These are phyloP conservation scores for Meyerozyma sp. DNA, from an alignment of 1,139 yeast genomes.

Conservation along the genomic window DNA sequence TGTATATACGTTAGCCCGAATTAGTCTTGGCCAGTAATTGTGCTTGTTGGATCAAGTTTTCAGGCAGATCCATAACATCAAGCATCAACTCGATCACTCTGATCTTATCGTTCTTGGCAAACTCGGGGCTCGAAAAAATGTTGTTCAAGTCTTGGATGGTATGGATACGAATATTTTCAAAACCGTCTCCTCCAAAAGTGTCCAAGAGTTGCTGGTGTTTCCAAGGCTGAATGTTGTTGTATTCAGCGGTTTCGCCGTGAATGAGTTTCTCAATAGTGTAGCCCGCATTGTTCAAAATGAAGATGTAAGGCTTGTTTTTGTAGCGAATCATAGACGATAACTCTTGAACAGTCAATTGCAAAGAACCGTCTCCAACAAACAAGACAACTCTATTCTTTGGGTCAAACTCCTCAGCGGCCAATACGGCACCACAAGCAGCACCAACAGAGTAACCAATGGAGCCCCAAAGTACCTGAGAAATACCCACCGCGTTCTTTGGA, in stretches of 20 bases:
- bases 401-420: constrained; percentile 31
- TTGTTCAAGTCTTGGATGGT: constrained; percentile 22
- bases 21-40: constrained; percentile 18
- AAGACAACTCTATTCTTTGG: constrained; percentile 29
- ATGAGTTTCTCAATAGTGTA: constrained; percentile 37
- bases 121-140: constrained; percentile 22
- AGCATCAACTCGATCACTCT: constrained; percentile 33
- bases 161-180: constrained; percentile 20
- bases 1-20: constrained; percentile 3
- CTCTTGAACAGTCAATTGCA: constrained; percentile 40
- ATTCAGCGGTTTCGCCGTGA: constrained; percentile 30
- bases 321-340: constrained; percentile 33
- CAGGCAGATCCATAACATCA: constrained; percentile 33
- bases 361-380: constrained; percentile 39
- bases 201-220: constrained; percentile 27
- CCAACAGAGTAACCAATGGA: constrained; percentile 29
- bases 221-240: constrained; percentile 38
- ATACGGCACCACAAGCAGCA: constrained; percentile 25
- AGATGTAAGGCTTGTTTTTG: constrained; percentile 25
- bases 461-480: constrained; percentile 34
- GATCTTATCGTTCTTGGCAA: constrained; percentile 25
- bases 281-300: constrained; percentile 36
- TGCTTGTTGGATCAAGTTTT: constrained; percentile 26
- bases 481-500: constrained; percentile 32
- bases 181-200: constrained; percentile 25